A percentile compares a stretch with the other conserved stretches of the same genome.
These are phyloP conservation scores for Apium graveolens DNA, from an alignment of 129 eudicot species.

Conservation along the genomic window DNA sequence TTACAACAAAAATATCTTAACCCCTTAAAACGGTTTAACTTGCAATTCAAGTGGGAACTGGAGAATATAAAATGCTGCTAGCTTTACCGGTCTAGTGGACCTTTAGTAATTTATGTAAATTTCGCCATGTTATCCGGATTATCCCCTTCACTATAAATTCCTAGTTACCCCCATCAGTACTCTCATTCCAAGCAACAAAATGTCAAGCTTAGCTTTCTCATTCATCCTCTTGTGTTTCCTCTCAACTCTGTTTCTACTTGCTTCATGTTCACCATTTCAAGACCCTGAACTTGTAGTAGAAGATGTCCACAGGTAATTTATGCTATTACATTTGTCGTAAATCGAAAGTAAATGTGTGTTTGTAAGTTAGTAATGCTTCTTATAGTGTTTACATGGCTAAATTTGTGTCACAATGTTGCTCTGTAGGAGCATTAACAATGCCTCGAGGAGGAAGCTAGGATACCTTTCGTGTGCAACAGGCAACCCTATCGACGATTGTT, in stretches of 20 bases:
- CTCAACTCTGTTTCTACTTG: slow-evolving; percentile 13
- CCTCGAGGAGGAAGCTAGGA: slow-evolving; percentile 68
- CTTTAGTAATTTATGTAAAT: slow-evolving; percentile 20
- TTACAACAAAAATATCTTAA: neutral
- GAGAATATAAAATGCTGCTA: slow-evolving; percentile 6
- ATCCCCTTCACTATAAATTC: slow-evolving; percentile 28
- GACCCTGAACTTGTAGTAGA: slow-evolving; percentile 45
- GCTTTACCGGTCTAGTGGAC: slow-evolving; percentile 7
- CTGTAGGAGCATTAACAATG: slow-evolving; percentile 41
- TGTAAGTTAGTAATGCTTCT: neutral
- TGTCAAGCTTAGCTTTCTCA: slow-evolving; percentile 10
- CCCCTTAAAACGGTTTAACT: slow-evolving; percentile 20
- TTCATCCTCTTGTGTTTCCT: slow-evolving; percentile 19
- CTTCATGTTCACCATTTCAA: slow-evolving; percentile 31
- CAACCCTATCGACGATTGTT: slow-evolving; percentile 86
- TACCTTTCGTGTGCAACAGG: slow-evolving; percentile 66
- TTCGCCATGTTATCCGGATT: slow-evolving; percentile 75
- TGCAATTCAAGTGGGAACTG: slow-evolving; percentile 21
- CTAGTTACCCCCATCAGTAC: slow-evolving; percentile 14
- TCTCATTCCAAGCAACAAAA: no score
- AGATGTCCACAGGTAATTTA: slow-evolving; percentile 41
- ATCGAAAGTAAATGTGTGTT: no score
- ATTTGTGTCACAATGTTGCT: neutral
- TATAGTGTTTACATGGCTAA: neutral
- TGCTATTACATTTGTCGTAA: neutral